Conservation (phyloP, 2,329 filamentous ascomycete genomes). For the Gnomoniopsis smithogilvyi region DNA sequence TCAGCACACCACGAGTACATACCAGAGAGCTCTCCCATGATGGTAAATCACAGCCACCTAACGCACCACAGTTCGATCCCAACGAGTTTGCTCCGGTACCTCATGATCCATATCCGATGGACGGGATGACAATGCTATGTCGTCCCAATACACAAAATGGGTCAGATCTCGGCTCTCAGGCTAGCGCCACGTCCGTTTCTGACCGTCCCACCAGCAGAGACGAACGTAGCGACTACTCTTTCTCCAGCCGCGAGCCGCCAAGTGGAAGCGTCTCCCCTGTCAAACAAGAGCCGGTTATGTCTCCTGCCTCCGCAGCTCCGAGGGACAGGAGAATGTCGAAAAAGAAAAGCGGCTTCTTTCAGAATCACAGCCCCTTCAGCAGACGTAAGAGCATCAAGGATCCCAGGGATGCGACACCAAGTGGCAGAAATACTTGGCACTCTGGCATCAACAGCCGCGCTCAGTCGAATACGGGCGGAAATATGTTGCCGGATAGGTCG, state of each 20-base stretch:
- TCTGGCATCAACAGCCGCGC: conserved; percentile 15
- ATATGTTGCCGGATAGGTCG: conserved; percentile 35
- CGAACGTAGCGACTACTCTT: conserved; percentile 85
- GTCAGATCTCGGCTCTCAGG: conserved; percentile 53
- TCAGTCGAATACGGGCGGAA: conserved; percentile 37
- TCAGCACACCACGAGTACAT: neutral
- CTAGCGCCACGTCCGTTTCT: conserved; percentile 43
- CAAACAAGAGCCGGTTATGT: conserved; percentile 52
- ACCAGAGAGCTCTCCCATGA: conserved; percentile 8
- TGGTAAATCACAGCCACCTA: conserved; percentile 21
- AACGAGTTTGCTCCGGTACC: conserved; percentile 69
- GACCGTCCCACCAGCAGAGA: conserved; percentile 79
- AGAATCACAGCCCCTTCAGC: conserved; percentile 81
- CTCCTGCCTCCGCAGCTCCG: conserved; percentile 33
- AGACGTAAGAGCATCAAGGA: conserved; percentile 87
- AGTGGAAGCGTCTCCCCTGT: conserved; percentile 72
- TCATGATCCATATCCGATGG: conserved; percentile 89
- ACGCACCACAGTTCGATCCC: conserved; percentile 40
- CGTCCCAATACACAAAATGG: conserved; percentile 64
- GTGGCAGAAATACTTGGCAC: conserved; percentile 62
- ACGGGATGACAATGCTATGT: conserved; percentile 98
- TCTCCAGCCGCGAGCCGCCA: conserved; percentile 78
- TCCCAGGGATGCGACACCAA: conserved; percentile 59
- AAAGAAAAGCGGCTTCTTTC: conserved; percentile 84
- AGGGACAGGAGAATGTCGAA: conserved; percentile 66